Evolutionary conservation across 768 basidiomycete genomes (phyloP).

Genomic region (Lactarius hengduanensis): DNA sequence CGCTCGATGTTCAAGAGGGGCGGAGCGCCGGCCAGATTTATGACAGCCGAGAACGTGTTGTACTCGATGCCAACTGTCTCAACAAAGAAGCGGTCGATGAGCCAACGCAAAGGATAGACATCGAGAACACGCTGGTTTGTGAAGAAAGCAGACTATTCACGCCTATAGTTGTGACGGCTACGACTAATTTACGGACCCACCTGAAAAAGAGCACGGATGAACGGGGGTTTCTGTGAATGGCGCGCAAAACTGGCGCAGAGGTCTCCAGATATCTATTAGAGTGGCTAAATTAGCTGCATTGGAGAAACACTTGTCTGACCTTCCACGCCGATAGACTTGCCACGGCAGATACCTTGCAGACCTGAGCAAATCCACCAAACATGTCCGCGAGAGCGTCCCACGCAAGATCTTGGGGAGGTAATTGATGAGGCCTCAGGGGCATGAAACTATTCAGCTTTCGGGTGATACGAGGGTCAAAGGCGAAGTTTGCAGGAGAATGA

Average conservation of each 20-base stretch:
- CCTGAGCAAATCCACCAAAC: slow-evolving; percentile 57
- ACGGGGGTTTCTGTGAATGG: slow-evolving; percentile 47
- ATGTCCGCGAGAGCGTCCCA: slow-evolving; percentile 52
- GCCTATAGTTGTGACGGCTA: slow-evolving; percentile 20
- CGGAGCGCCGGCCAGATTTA: slow-evolving; percentile 37
- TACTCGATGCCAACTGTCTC: slow-evolving; percentile 54
- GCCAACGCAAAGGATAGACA: slow-evolving; percentile 58
- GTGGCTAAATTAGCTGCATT: too few species aligned
- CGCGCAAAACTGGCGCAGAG: slow-evolving; percentile 48
- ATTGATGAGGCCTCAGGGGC: slow-evolving; percentile 59
- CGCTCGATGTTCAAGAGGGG: slow-evolving; percentile 46
- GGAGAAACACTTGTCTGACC: slow-evolving; percentile 38
- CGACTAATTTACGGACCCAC: slow-evolving; percentile 37
- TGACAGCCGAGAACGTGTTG: slow-evolving; percentile 41
- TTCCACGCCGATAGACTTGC: slow-evolving; percentile 59
- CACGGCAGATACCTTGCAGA: slow-evolving; percentile 45
- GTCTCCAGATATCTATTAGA: slow-evolving; percentile 47
- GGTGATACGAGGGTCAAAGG: slow-evolving; percentile 66
- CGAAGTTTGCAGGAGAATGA: slow-evolving; percentile 49
- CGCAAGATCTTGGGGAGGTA: slow-evolving; percentile 48
- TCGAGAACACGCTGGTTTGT: slow-evolving; percentile 13
- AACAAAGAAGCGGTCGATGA: slow-evolving; percentile 51
- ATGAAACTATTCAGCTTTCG: slow-evolving; percentile 66
- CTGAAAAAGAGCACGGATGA: slow-evolving; percentile 64
- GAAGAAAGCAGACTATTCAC: slow-evolving; percentile 15